Conservation (phyloP, 108 stramenopile genomes). For the Conticribra weissflogii region DNA sequence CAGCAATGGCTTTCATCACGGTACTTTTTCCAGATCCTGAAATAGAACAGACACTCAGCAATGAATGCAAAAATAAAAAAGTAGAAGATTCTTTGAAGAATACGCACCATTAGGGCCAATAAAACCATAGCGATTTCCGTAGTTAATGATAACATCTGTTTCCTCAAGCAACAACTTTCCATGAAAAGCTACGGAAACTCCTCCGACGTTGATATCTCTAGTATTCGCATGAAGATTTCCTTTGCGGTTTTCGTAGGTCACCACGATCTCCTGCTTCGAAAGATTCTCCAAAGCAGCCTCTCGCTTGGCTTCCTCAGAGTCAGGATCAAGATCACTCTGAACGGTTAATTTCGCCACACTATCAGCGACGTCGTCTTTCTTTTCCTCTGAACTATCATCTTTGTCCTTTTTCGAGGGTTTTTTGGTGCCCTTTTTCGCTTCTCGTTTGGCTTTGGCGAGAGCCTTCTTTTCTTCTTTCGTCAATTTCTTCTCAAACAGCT, state of each 20-base stretch:
- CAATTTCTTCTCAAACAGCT: constrained; percentile 91
- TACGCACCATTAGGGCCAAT: constrained; percentile 64
- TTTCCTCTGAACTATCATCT: constrained; percentile 57
- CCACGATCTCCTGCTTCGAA: constrained; percentile 76
- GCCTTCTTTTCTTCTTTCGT: constrained; percentile 94
- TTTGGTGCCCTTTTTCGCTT: constrained; percentile 52
- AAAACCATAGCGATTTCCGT: constrained; percentile 95
- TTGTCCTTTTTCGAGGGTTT: constrained; percentile 40
- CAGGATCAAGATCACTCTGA: constrained; percentile 40
- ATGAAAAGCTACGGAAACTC: constrained; percentile 95
- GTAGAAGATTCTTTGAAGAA: no score
- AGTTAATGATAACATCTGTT: constrained; percentile 88
- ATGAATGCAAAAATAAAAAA: no score
- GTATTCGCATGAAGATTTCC: constrained; percentile 84
- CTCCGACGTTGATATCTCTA: constrained; percentile 95
- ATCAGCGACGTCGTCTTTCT: constrained; percentile 41
- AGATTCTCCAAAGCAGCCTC: constrained; percentile 77
- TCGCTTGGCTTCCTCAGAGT: constrained; percentile 60
- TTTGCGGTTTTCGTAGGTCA: constrained; percentile 82
- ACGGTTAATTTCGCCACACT: constrained; percentile 16
- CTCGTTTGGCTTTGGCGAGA: constrained; percentile 81
- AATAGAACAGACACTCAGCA: no score
- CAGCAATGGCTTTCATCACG: constrained; percentile 96
- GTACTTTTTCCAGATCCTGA: constrained; percentile 70
- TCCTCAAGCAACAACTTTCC: constrained; percentile 89